These are phyloP conservation scores for Arbutus unedo DNA, from an alignment of 148 eudicot species.

Conservation along the genomic window DNA sequence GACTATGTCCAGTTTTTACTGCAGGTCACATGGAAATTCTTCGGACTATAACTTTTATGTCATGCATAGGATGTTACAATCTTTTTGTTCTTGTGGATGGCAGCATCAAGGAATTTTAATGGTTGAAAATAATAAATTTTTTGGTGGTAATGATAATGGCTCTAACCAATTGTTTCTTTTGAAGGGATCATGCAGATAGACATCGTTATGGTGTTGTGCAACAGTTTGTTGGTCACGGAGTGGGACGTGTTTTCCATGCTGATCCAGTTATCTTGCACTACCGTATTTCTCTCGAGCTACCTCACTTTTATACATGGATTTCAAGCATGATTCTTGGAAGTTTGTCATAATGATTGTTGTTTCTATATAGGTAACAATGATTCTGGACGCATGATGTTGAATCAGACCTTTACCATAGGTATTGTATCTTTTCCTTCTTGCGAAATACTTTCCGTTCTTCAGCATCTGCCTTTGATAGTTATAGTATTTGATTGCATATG, in stretches of 20 bases:
- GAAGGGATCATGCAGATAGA: slow-evolving; percentile 84
- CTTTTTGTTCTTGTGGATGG: not conserved
- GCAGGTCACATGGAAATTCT: not conserved
- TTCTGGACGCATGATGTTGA: slow-evolving; percentile 74
- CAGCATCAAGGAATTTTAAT: not conserved
- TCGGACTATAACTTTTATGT: not conserved
- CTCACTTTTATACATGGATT: not conserved
- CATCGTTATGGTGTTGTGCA: slow-evolving; percentile 82
- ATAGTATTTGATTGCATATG: not conserved
- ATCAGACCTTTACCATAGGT: slow-evolving; percentile 98
- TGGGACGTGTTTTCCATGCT: slow-evolving; percentile 88
- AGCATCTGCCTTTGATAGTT: not conserved
- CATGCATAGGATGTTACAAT: not conserved
- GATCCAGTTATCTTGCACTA: slow-evolving; percentile 80
- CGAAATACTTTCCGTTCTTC: not conserved
- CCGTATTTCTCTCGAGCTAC: slow-evolving; percentile 48
- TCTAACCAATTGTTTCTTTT: slow-evolving; percentile 21
- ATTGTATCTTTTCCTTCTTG: slow-evolving; percentile 21
- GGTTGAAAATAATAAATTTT: not conserved
- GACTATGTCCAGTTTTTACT: not conserved
- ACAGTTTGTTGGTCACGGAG: slow-evolving; percentile 94
- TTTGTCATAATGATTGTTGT: slow-evolving; percentile 11
- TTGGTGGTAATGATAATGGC: not conserved
- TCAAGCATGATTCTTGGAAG: not conserved
- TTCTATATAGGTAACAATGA: slow-evolving; percentile 65